Conservation (phyloP, 2,329 filamentous ascomycete genomes). For the Ophiostoma sp. region DNA sequence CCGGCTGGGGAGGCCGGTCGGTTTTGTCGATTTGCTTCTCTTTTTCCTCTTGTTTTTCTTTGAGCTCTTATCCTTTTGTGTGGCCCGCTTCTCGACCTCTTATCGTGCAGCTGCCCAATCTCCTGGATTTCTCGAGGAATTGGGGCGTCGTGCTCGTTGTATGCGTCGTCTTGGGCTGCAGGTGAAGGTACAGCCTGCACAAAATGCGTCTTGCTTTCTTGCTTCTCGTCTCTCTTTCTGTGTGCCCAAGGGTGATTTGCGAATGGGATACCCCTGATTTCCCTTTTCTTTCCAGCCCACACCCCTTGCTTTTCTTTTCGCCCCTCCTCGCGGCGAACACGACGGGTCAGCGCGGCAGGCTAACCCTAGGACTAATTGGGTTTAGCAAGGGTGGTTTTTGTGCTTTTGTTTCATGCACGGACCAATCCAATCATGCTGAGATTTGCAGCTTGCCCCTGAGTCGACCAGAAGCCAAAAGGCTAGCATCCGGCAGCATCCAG, state of each 20-base stretch:
- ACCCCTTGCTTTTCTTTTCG: neutral
- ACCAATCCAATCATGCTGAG: conserved; percentile 19
- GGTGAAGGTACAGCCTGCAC: conserved; percentile 8
- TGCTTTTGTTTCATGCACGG: conserved; percentile 19
- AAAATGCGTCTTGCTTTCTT: neutral
- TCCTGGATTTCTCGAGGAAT: neutral
- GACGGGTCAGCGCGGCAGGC: conserved; percentile 18
- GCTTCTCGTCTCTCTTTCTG: neutral
- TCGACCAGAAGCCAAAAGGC: neutral
- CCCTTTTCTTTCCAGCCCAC: conserved; percentile 8
- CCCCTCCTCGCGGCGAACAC: conserved; percentile 1
- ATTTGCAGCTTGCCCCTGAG: conserved; percentile 23
- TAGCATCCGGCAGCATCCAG: neutral
- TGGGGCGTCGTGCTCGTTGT: neutral
- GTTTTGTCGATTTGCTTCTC: conserved; percentile 8
- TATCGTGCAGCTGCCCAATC: neutral
- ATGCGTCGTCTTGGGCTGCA: neutral
- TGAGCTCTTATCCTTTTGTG: neutral
- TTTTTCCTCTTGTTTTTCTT: neutral
- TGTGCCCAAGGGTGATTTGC: conserved; percentile 24
- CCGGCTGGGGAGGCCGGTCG: neutral
- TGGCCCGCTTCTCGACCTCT: neutral
- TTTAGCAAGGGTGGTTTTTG: conserved; percentile 5
- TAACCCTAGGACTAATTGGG: conserved; percentile 15
- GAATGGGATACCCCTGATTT: conserved; percentile 26